Evolutionary conservation across 768 basidiomycete species (phyloP).

Genomic region (Suillus subluteus): DNA sequence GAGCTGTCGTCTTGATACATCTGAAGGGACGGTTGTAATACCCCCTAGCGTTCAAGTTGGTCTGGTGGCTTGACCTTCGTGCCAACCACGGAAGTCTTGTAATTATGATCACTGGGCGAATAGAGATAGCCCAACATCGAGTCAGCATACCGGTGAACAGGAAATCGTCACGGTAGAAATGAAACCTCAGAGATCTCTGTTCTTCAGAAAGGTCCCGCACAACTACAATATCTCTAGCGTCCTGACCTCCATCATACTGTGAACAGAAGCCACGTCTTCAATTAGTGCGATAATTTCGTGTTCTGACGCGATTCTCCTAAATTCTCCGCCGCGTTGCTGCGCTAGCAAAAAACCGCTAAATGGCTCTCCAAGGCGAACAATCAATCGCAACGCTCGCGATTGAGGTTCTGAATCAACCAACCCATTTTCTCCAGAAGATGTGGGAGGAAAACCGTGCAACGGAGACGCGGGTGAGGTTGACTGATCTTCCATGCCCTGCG

Average conservation of each 20-base stretch:
- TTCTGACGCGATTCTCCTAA: not conserved
- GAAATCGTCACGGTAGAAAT: too few species aligned
- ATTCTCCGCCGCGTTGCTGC: not conserved
- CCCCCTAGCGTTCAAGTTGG: too few species aligned
- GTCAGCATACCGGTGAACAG: too few species aligned
- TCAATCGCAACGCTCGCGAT: not conserved
- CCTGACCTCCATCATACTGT: not conserved
- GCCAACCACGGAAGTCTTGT: too few species aligned
- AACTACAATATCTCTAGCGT: not conserved
- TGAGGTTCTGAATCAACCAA: not conserved
- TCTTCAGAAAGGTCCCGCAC: too few species aligned
- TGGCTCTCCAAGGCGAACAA: not conserved
- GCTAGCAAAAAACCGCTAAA: not conserved
- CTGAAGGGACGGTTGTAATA: too few species aligned
- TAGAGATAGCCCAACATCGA: too few species aligned
- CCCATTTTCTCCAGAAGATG: not conserved
- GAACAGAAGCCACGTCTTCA: not conserved
- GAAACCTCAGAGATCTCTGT: too few species aligned
- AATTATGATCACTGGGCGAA: too few species aligned
- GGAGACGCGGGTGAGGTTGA: not conserved
- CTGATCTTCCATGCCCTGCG: too few species aligned
- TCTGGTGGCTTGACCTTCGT: too few species aligned
- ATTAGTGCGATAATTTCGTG: not conserved
- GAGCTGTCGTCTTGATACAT: too few species aligned
- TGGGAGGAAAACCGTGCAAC: not conserved